Percentiles rank a stretch among this genome's conserved stretches.
Evolutionary conservation across 2,329 filamentous ascomycete species (phyloP).

Genomic region (Aspergillus novoparasiticus): DNA sequence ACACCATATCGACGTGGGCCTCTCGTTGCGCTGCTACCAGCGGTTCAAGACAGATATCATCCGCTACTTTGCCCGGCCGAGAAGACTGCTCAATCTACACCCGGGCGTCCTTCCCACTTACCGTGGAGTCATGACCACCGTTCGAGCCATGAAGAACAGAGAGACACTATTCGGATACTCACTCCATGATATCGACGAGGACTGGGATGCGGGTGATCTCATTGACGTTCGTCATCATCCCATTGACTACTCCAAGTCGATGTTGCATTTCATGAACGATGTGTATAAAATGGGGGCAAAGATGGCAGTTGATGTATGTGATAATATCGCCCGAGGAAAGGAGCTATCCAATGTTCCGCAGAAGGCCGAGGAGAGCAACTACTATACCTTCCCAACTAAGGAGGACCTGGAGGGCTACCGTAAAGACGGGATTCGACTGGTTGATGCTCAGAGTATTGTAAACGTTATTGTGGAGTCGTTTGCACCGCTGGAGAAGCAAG

Average conservation of each 20-base stretch:
- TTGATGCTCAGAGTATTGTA: background rate
- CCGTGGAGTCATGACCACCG: background rate
- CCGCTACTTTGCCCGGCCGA: conserved; percentile 6
- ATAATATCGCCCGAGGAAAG: conserved; percentile 6
- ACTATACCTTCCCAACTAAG: background rate
- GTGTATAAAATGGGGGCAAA: background rate
- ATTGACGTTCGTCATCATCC: background rate
- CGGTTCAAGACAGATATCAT: conserved; percentile 4
- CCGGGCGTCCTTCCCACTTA: background rate
- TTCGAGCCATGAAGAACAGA: background rate
- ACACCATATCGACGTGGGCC: conserved; percentile 12
- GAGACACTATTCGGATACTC: background rate
- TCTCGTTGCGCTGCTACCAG: conserved; percentile 8
- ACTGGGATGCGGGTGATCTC: background rate
- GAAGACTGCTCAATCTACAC: conserved; percentile 3
- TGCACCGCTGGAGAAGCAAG: conserved; percentile 1
- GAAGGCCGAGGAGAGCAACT: background rate
- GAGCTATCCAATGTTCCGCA: background rate
- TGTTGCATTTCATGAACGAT: background rate
- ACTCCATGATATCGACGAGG: background rate
- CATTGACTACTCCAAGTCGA: background rate
- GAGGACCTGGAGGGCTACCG: background rate
- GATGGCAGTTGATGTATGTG: background rate
- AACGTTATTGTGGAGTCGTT: conserved; percentile 10
- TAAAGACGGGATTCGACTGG: background rate